Evolutionary conservation across 2,329 filamentous ascomycete genomes (phyloP).

Genomic region (Fusarium falciforme): DNA sequence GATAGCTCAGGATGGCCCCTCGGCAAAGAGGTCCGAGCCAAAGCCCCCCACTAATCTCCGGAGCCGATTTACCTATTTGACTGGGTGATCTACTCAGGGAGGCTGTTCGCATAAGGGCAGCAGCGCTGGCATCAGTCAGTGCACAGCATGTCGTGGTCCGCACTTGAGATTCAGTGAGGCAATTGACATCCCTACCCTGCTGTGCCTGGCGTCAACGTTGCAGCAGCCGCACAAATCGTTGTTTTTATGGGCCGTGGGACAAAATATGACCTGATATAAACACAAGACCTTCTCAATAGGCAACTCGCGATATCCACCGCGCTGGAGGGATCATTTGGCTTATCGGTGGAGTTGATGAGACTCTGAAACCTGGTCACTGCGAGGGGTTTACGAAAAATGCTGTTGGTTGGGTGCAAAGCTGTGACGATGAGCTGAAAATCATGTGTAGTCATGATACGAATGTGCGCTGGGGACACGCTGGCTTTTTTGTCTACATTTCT

Average conservation of each 20-base stretch:
- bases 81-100: background rate
- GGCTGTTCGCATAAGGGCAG: background rate
- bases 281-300: background rate
- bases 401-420: background rate
- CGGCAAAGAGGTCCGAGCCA: background rate
- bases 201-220: background rate
- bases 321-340: background rate
- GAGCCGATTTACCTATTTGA: background rate
- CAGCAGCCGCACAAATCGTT: background rate
- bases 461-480: background rate
- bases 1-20: background rate
- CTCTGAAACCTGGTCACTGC: background rate
- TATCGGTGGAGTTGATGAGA: background rate
- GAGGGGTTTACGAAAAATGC: background rate
- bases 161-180: background rate
- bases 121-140: background rate
- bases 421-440: background rate
- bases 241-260: background rate
- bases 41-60: background rate
- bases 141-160: background rate
- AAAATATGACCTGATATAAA: background rate
- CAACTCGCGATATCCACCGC: background rate
- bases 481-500: background rate
- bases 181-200: background rate
- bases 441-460: background rate